A percentile compares a stretch with the other conserved stretches of the same genome.
These are phyloP conservation scores for Rubia balearica DNA, from an alignment of 305 asterid species.

Conservation along the genomic window DNA sequence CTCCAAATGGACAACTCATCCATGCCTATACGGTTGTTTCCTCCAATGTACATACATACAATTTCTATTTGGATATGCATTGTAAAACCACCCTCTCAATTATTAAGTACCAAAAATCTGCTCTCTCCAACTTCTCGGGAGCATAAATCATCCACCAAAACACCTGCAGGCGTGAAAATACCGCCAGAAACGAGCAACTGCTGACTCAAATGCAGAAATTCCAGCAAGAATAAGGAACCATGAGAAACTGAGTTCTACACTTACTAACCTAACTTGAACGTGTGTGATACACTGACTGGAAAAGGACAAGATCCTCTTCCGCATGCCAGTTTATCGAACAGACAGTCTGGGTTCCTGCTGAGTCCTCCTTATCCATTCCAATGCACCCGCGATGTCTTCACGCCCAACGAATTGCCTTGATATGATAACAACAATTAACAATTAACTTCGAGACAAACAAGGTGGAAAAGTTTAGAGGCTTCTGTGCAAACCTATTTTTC, in stretches of 20 bases:
- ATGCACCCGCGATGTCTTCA: conserved; percentile 51
- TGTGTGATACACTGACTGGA: conserved; percentile 1
- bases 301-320: background rate
- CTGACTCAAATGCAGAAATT: background rate
- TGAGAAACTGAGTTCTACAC: background rate
- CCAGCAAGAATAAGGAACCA: background rate
- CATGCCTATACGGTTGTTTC: background rate
- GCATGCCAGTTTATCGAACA: conserved; percentile 15
- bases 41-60: background rate
- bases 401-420: conserved; percentile 58
- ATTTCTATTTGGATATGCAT: background rate
- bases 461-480: background rate
- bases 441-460: background rate
- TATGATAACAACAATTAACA: conserved; percentile 9
- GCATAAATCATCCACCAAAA: background rate
- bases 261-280: conserved; percentile 13
- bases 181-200: background rate
- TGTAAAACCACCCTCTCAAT: background rate
- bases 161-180: background rate
- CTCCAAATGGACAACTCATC: background rate
- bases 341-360: conserved; percentile 31
- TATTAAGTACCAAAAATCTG: background rate
- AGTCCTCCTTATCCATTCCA: conserved; percentile 66
- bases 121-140: background rate
- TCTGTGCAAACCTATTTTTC: conserved; percentile 47